Base-by-base conservation (phyloP, 306 rosid genomes). In the Herpetospermum pedunculosum region DNA sequence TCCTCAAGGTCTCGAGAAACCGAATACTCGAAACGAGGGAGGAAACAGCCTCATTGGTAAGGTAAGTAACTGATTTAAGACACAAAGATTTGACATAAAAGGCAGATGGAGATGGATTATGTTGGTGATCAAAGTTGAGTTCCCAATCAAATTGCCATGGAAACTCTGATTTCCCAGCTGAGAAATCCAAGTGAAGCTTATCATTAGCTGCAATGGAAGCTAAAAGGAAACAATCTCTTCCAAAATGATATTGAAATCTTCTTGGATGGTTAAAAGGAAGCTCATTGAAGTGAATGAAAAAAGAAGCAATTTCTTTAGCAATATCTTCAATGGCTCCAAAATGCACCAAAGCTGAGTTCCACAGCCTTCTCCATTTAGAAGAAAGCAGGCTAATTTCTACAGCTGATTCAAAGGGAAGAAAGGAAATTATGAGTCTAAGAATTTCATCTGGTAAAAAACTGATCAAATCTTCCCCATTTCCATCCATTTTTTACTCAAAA, bases 381-480 rank as follows among this genome's bases (percentile, higher is more conserved):
- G 96, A 92, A 67, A 92, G 80, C 0, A 88, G 79, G 62, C 77
- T 81, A 35, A 95, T 92, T 76, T 87, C 75, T 2, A 90, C 71
- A 58, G 96, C 80, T 34, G 85, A 81, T 70, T 90, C 96, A 49
- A 80, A 74, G 35, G 94, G 91, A 50, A 92, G 87, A 81, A 85
- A 81, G 37, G 96, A 80, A 75, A 92, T 74, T 74, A 90, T 75
- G 54, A 62, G 83, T 37, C 88, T 21, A 50, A 92, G 79, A 35
- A 90, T 83, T 52, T 92, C 88, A 58, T 85, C 78, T 16, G 86
- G 84, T 46, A 85, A 75, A 16, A 38, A 65, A 6, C 76, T 71
- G 58, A 82, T 76, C 67, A 55, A 72, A 54, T 82, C 80, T 6
- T 62, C 28, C 8, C 59, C 75, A 16, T 46, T 71, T 32, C 6